A percentile compares a stretch with the other conserved stretches of the same genome.
Evolutionary conservation across 192 early-diverging fungal genomes (phyloP).

Genomic region (Geranomyces variabilis): DNA sequence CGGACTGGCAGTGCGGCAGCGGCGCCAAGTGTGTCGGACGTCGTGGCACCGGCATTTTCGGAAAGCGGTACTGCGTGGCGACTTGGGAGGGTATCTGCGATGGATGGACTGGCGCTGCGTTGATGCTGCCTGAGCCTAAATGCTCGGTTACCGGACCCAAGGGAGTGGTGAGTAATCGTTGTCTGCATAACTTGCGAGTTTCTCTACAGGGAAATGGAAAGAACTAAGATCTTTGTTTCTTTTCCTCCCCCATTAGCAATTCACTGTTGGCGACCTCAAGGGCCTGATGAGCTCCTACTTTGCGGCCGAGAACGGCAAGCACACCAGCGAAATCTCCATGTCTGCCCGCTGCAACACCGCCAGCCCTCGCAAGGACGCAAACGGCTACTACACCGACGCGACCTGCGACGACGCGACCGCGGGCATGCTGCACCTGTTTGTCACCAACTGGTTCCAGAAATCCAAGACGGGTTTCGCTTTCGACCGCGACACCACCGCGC

Average conservation of each 20-base stretch:
- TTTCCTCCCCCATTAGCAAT: no score
- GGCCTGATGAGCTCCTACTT: not conserved
- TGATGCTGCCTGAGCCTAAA: not conserved
- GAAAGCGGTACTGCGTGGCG: not conserved
- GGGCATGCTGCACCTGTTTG: constrained; percentile 7
- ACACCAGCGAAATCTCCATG: not conserved
- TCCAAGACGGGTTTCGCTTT: constrained; percentile 3
- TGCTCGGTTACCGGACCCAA: not conserved
- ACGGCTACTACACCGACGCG: constrained; percentile 4
- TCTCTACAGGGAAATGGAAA: no score
- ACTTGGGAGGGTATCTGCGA: constrained; percentile 13
- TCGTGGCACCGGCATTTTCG: not conserved
- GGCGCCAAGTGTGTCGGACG: not conserved
- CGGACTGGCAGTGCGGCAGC: not conserved
- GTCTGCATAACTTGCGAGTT: no score
- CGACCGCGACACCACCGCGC: constrained; percentile 6
- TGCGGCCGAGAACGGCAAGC: constrained; percentile 1
- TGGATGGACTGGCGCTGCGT: constrained; percentile 1
- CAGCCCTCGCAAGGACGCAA: not conserved
- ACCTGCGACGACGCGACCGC: constrained; percentile 8
- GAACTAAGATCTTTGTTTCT: no score
- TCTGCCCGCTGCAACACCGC: constrained; percentile 6
- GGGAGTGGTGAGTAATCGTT: no score
- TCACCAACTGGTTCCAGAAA: not conserved
- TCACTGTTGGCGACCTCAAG: constrained; percentile 9